These are phyloP conservation scores for Trichopus zeylanicus DNA, from an alignment of 116 monocot species.

Conservation along the genomic window DNA sequence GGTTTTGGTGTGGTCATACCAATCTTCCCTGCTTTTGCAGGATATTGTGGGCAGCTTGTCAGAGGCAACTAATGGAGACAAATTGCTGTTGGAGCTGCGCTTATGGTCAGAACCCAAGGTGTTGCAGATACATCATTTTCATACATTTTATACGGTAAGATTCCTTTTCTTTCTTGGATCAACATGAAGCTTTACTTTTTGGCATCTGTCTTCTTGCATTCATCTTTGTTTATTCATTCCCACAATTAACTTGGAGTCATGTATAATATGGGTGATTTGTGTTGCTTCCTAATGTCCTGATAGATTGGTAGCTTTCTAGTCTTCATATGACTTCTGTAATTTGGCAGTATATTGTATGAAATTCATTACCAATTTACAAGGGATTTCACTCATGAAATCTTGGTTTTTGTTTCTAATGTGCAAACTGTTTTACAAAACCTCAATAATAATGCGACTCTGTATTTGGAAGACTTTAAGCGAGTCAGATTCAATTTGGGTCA, in stretches of 20 bases:
- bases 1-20: not conserved
- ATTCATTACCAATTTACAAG: no score
- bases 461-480: no score
- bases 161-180: constrained; percentile 1
- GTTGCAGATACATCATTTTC: not conserved
- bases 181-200: not conserved
- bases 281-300: not conserved
- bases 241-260: not conserved
- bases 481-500: no score
- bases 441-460: no score
- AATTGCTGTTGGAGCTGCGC: not conserved
- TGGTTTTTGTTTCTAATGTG: no score
- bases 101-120: not conserved
- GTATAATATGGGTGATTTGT: not conserved
- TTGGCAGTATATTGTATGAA: no score
- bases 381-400: no score
- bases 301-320: no score
- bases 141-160: not conserved
- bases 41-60: not conserved
- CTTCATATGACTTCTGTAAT: no score
- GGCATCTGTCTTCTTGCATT: not conserved
- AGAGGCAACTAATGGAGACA: not conserved
- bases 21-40: constrained; percentile 1
- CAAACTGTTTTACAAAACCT: no score
- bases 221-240: not conserved